Evolutionary conservation across 768 basidiomycete genomes (phyloP), one percentile per base, ranked within the genome.

Genomic region (Strobilomyces confusus): DNA sequence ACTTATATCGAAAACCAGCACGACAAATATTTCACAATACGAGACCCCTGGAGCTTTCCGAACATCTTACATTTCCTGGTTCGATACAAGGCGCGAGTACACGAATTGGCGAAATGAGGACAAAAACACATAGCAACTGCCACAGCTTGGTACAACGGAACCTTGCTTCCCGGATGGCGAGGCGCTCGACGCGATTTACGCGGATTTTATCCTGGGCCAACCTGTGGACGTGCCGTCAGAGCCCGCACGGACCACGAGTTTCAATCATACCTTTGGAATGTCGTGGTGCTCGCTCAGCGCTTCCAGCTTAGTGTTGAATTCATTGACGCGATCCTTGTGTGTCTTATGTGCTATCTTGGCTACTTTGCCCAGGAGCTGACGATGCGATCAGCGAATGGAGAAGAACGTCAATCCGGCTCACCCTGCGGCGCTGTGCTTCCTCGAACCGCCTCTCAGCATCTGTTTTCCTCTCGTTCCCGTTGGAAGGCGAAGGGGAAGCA

Each of bases 261-360:
- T 52, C 48, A 43, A 45, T 63, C 73, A 55, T 67, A 86, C 91
- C 80, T 95, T 94, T 37, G 92, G 92, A 63, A 94, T 93, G 69
- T 95, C 92, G 70, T 95, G 90, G 78, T 94, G 93, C 74, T 95
- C 92, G 69, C 88, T 90, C 52, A 94, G 79, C 53, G 81, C 74
- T 72, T 95, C 93, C 9, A 97, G 76, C 66, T 94, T 89, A 23
- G 80, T 63, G 65, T 97, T 97, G 63, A 95, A 92, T 63, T 94
- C 92, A 58, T 81, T 84, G 34, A 97, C 93, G 40, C 93, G 86
- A 56, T 97, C 93, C 72, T 97, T 97, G 73, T 97, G 93, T 7
- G 89, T 92, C 74, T 89, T 91, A 63, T 75, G 75, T 0, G 93
- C 92, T 63, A 89, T 64, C 71, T 82, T 89, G 17, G 81, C 78